Percentiles rank a stretch among this genome's conserved stretches.
Evolutionary conservation across 2,329 filamentous ascomycete genomes (phyloP).

Genomic region (Aspergillus pseudoterreus): DNA sequence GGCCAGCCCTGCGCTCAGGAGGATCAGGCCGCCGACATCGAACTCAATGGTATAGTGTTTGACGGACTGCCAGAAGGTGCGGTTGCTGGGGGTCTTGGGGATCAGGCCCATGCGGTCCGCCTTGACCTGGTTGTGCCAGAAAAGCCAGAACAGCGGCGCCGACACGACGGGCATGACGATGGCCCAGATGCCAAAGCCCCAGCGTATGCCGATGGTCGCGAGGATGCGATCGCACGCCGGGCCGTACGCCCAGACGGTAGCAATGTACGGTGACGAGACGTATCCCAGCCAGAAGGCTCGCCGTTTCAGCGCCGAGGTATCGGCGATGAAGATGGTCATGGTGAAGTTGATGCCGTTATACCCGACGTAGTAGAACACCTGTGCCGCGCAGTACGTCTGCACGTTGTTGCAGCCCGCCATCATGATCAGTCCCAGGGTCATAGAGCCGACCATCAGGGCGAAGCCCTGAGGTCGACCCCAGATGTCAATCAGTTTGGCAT

Average conservation of each 20-base stretch:
- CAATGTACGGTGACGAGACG: conserved; percentile 57
- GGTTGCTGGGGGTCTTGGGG: conserved; percentile 37
- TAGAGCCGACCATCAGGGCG: conserved; percentile 45
- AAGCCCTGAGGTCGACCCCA: conserved; percentile 61
- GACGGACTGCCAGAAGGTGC: conserved; percentile 47
- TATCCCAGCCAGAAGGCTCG: conserved; percentile 59
- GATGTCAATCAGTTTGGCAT: conserved; percentile 60
- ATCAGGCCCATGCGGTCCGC: conserved; percentile 54
- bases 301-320: conserved; percentile 58
- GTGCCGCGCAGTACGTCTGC: conserved; percentile 59
- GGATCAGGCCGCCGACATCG: conserved; percentile 57
- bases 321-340: conserved; percentile 58
- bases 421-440: conserved; percentile 53
- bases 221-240: conserved; percentile 34
- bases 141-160: conserved; percentile 52
- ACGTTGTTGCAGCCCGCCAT: conserved; percentile 60
- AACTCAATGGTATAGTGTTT: conserved; percentile 59
- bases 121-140: conserved; percentile 55
- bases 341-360: conserved; percentile 52
- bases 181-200: conserved; percentile 59
- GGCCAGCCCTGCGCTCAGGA: conserved; percentile 57
- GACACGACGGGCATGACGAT: conserved; percentile 57
- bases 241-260: conserved; percentile 52
- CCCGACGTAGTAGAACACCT: conserved; percentile 60
- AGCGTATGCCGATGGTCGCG: conserved; percentile 53